Conservation (phyloP, 129 eudicot species). For the Sambucus nigra region DNA sequence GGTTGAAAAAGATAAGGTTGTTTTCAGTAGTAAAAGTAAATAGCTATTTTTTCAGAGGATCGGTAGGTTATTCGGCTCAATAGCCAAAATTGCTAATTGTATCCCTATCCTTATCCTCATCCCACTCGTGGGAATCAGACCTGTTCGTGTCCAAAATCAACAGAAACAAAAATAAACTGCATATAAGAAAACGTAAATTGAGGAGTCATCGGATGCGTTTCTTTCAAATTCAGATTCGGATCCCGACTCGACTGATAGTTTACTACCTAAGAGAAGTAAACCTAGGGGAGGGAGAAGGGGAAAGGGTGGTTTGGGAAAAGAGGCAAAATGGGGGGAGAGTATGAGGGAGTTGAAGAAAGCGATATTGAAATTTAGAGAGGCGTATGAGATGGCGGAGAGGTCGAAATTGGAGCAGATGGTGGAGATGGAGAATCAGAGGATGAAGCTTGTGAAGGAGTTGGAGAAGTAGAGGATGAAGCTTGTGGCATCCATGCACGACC, state of each 20-base stretch:
- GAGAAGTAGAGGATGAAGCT: slow-evolving; percentile 74
- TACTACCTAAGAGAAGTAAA: slow-evolving; percentile 23
- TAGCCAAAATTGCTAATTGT: slow-evolving; percentile 22
- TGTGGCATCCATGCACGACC: too few relatives aligned
- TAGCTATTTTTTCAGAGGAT: slow-evolving; percentile 68
- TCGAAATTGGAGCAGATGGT: slow-evolving; percentile 62
- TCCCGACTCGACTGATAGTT: slow-evolving; percentile 54
- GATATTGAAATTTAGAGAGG: slow-evolving; percentile 61
- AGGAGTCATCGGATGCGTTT: slow-evolving; percentile 38
- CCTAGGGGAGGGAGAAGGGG: slow-evolving; percentile 4
- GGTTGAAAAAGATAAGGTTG: slow-evolving; percentile 47
- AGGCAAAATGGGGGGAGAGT: slow-evolving; percentile 52
- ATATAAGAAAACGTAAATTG: slow-evolving; percentile 32
- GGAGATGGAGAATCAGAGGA: slow-evolving; percentile 81
- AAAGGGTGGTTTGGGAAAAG: slow-evolving; percentile 17
- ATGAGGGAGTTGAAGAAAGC: slow-evolving; percentile 61
- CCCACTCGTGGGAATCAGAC: slow-evolving; percentile 55
- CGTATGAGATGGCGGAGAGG: slow-evolving; percentile 59
- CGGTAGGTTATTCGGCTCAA: slow-evolving; percentile 58
- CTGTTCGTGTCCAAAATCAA: slow-evolving; percentile 22
- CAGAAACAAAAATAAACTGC: slow-evolving; percentile 21
- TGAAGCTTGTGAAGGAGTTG: slow-evolving; percentile 65
- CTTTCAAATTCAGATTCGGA: slow-evolving; percentile 60
- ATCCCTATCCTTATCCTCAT: slow-evolving; percentile 7
- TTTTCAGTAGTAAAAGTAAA: slow-evolving; percentile 44